Evolutionary conservation across 2,329 filamentous ascomycete genomes (phyloP).

Genomic region (Aspergillus vadensis): DNA sequence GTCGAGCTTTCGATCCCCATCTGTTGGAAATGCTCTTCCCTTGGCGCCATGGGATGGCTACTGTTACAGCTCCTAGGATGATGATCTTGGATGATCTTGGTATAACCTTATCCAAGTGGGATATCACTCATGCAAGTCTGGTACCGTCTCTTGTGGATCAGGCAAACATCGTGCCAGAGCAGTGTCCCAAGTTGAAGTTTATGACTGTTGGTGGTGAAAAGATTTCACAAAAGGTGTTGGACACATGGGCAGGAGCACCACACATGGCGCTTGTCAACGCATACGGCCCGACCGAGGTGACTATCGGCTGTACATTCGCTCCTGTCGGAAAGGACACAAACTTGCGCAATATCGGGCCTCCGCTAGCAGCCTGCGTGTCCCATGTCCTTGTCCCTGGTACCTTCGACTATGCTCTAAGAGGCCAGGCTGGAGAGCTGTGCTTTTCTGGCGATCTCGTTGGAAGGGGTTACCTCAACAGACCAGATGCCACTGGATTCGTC

Average conservation of each 20-base stretch:
- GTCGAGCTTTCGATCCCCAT: constrained; percentile 37
- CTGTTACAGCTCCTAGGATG: constrained; percentile 27
- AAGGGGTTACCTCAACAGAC: constrained; percentile 33
- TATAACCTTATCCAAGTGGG: constrained; percentile 28
- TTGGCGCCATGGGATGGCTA: constrained; percentile 33
- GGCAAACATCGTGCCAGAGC: constrained; percentile 24
- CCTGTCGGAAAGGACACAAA: constrained; percentile 27
- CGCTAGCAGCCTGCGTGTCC: constrained; percentile 26
- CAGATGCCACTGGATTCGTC: constrained; percentile 29
- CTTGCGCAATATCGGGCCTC: constrained; percentile 35
- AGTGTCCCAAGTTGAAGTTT: constrained; percentile 31
- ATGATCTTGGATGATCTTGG: constrained; percentile 33
- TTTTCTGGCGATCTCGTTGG: constrained; percentile 32
- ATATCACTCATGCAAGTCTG: constrained; percentile 35
- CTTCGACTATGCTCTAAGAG: constrained; percentile 25
- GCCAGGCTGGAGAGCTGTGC: constrained; percentile 34
- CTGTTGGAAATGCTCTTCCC: constrained; percentile 35
- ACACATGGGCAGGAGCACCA: constrained; percentile 32
- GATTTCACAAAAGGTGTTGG: constrained; percentile 35
- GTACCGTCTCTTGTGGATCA: constrained; percentile 32
- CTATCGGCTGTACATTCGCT: constrained; percentile 36
- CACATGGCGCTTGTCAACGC: constrained; percentile 33
- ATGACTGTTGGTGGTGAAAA: constrained; percentile 41
- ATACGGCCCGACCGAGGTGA: constrained; percentile 41
- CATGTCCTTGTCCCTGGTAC: constrained; percentile 34